Conservation (phyloP, 164 flowering plant species). For the Umbellularia californica region DNA sequence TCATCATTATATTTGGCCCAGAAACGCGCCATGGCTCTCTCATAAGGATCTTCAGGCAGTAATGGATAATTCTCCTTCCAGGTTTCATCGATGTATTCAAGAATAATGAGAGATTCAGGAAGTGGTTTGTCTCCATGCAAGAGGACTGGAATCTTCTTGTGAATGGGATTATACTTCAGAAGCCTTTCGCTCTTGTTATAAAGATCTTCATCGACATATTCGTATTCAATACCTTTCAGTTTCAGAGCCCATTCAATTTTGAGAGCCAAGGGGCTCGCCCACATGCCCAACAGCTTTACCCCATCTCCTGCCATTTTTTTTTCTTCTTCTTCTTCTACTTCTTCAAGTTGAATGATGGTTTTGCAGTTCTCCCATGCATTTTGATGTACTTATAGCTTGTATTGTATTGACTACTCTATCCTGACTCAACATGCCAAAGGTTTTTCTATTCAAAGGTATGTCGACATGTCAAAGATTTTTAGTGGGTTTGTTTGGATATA, state of each 20-base stretch:
- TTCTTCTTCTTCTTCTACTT: background rate
- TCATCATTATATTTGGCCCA: conserved; percentile 6
- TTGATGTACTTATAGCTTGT: too few relatives aligned
- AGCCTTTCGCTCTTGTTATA: conserved; percentile 4
- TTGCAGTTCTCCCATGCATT: background rate
- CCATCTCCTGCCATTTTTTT: conserved; percentile 2
- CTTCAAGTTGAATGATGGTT: background rate
- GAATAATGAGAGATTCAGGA: conserved; percentile 24
- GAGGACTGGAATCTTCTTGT: conserved; percentile 9
- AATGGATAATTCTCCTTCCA: conserved; percentile 16
- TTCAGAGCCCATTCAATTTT: conserved; percentile 6
- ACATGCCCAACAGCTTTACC: conserved; percentile 5
- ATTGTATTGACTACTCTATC: too few relatives aligned
- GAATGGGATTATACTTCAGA: conserved; percentile 4
- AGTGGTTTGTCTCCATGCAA: conserved; percentile 21
- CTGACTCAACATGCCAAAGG: too few relatives aligned
- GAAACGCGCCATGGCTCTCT: conserved; percentile 4
- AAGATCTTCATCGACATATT: conserved; percentile 6
- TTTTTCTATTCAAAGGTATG: too few relatives aligned
- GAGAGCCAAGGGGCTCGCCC: background rate
- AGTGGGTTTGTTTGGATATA: too few relatives aligned
- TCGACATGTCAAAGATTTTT: too few relatives aligned
- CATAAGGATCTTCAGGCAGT: conserved; percentile 9
- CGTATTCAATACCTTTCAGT: conserved; percentile 4
- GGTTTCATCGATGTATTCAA: conserved; percentile 28